Conservation (phyloP, 1,284 basidiomycete species). For the Inonotus obliquus region DNA sequence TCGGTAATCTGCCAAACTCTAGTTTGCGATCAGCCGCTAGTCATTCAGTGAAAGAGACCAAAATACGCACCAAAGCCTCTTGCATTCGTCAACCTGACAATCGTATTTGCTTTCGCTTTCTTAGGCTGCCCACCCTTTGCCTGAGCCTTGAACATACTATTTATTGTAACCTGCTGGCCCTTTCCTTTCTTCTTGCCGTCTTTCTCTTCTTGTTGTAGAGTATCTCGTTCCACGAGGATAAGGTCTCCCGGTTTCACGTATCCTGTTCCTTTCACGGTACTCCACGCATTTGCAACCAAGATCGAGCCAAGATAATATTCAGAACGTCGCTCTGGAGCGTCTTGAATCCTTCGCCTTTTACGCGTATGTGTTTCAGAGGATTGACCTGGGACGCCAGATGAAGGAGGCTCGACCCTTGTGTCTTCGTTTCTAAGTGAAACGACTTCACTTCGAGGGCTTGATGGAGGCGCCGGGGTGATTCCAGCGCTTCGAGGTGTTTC, state of each 20-base stretch:
- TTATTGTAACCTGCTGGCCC: slow-evolving; percentile 59
- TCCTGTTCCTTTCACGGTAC: slow-evolving; percentile 67
- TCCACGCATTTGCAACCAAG: slow-evolving; percentile 74
- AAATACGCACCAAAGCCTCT: slow-evolving; percentile 54
- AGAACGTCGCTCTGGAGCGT: neutral
- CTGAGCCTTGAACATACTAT: slow-evolving; percentile 57
- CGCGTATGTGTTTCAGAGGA: slow-evolving; percentile 4
- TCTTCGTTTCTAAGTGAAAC: neutral
- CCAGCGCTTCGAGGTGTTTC: neutral
- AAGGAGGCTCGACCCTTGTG: neutral
- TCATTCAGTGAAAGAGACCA: neutral
- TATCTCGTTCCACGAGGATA: slow-evolving; percentile 53
- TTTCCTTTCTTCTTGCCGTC: slow-evolving; percentile 33
- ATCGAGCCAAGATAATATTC: slow-evolving; percentile 59
- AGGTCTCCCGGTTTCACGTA: slow-evolving; percentile 64
- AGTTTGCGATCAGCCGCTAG: slow-evolving; percentile 18
- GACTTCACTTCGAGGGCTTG: slow-evolving; percentile 8
- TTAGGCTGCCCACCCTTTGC: slow-evolving; percentile 36
- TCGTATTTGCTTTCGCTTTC: slow-evolving; percentile 56
- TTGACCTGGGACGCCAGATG: neutral
- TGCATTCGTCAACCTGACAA: slow-evolving; percentile 63
- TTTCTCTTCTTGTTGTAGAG: slow-evolving; percentile 34
- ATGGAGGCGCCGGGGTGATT: slow-evolving; percentile 6
- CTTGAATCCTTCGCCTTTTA: slow-evolving; percentile 6
- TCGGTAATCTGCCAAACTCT: slow-evolving; percentile 73